Evolutionary conservation across 2,329 filamentous ascomycete genomes (phyloP).

Genomic region (Claviceps pazoutovae): DNA sequence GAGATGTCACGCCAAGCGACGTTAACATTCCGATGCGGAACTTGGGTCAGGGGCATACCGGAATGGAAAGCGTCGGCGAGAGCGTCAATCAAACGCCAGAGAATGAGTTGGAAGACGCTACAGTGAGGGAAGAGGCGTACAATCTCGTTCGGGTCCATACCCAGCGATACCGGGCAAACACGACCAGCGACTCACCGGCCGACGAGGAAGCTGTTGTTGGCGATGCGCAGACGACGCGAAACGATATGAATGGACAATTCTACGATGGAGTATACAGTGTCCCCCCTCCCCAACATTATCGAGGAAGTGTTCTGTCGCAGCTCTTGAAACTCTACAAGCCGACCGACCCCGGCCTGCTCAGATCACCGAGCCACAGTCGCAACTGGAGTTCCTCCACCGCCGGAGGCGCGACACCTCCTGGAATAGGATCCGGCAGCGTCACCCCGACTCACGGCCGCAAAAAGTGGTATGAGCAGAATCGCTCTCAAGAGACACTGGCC

Average conservation of each 20-base stretch:
- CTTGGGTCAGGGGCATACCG: slow-evolving; percentile 9
- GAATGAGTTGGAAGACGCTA: not conserved
- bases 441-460: slow-evolving; percentile 27
- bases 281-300: slow-evolving; percentile 26
- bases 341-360: slow-evolving; percentile 13
- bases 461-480: slow-evolving; percentile 36
- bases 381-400: slow-evolving; percentile 16
- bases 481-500: slow-evolving; percentile 31
- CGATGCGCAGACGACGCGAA: slow-evolving; percentile 10
- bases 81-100: slow-evolving; percentile 1
- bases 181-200: slow-evolving; percentile 2
- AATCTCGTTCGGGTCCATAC: slow-evolving; percentile 31
- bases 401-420: slow-evolving; percentile 18
- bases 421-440: slow-evolving; percentile 22
- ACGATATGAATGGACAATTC: slow-evolving; percentile 24
- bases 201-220: slow-evolving; percentile 9
- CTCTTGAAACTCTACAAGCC: slow-evolving; percentile 33
- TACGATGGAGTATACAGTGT: slow-evolving; percentile 28
- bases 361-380: slow-evolving; percentile 9
- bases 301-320: slow-evolving; percentile 31
- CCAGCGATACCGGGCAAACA: slow-evolving; percentile 10
- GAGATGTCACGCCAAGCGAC: slow-evolving; percentile 12
- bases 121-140: slow-evolving; percentile 22
- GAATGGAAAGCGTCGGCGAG: not conserved
- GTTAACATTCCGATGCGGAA: slow-evolving; percentile 19